phyloP scores from a whole-genome alignment of 2,329 filamentous ascomycete genomes.

The Claviceps sorghi region DNA sequence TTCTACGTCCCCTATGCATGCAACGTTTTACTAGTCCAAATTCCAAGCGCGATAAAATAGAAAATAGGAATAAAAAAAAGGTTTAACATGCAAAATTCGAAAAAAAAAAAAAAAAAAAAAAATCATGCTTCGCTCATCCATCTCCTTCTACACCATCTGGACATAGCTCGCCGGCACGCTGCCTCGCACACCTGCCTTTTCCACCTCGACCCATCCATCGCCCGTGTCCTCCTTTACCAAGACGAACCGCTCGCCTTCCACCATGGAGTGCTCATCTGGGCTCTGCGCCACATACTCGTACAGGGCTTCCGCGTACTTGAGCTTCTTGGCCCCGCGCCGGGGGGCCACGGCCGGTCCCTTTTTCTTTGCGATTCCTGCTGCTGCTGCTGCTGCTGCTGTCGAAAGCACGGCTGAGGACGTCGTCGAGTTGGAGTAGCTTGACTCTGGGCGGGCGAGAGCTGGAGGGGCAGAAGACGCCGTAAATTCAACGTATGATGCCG shows the following conservation, averaged over 20 bases:
- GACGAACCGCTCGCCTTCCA: constrained; percentile 81
- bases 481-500: constrained; percentile 69
- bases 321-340: constrained; percentile 77
- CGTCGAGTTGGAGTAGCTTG: constrained; percentile 60
- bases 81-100: not conserved
- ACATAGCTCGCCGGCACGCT: constrained; percentile 94
- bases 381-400: constrained; percentile 15
- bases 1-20: too few relatives aligned
- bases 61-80: not conserved
- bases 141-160: constrained; percentile 44
- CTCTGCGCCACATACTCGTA: constrained; percentile 84
- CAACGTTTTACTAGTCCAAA: too few relatives aligned
- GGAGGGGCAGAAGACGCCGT: constrained; percentile 27
- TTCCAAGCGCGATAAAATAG: not conserved
- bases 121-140: constrained; percentile 7
- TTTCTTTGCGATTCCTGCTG: constrained; percentile 46
- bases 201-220: constrained; percentile 94
- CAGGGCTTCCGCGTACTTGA: constrained; percentile 82
- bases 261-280: constrained; percentile 79
- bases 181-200: constrained; percentile 71
- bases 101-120: not conserved
- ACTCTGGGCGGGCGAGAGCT: constrained; percentile 48
- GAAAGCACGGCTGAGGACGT: constrained; percentile 20
- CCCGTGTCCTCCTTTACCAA: constrained; percentile 76
- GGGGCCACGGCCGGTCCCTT: constrained; percentile 88